Percentiles rank a stretch among this genome's conserved stretches.
These are phyloP conservation scores for Syncephalastrum sp. DNA, from an alignment of 371 early-diverging fungal species.

Conservation along the genomic window DNA sequence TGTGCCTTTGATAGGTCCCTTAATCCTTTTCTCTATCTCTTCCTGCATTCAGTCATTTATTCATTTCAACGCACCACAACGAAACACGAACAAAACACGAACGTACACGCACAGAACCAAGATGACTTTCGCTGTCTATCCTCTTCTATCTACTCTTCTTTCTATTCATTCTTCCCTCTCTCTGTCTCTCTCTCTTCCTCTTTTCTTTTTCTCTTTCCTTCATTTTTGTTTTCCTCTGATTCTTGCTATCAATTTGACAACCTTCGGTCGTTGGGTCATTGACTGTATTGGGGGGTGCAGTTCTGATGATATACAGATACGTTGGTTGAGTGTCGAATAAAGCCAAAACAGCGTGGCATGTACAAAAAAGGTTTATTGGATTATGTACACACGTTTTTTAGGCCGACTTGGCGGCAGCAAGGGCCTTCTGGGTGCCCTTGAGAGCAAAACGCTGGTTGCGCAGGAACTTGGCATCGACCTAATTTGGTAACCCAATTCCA, in stretches of 20 bases:
- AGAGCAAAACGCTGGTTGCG: slow-evolving; percentile 98
- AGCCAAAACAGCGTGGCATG: background rate
- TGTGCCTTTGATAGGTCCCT: background rate
- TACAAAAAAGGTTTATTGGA: slow-evolving; percentile 6
- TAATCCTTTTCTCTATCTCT: background rate
- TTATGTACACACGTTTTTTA: background rate
- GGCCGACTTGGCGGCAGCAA: slow-evolving; percentile 24
- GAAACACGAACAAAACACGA: too few species aligned
- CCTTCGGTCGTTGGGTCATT: too few species aligned
- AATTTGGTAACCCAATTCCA: background rate
- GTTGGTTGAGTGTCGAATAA: slow-evolving; percentile 10
- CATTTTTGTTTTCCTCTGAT: too few species aligned
- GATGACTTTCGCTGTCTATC: background rate
- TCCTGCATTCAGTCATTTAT: too few species aligned
- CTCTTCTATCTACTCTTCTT: background rate
- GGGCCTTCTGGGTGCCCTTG: slow-evolving; percentile 63
- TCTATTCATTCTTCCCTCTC: background rate
- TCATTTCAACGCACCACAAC: too few species aligned
- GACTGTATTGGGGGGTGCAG: too few species aligned
- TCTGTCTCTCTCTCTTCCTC: slow-evolving; percentile 3
- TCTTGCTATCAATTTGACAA: too few species aligned
- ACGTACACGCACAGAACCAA: too few species aligned
- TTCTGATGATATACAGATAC: too few species aligned
- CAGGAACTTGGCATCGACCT: slow-evolving; percentile 96
- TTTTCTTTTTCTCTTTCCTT: background rate